These are phyloP conservation scores for Exophiala calicioides DNA, from an alignment of 2,329 filamentous ascomycete species.

Conservation along the genomic window DNA sequence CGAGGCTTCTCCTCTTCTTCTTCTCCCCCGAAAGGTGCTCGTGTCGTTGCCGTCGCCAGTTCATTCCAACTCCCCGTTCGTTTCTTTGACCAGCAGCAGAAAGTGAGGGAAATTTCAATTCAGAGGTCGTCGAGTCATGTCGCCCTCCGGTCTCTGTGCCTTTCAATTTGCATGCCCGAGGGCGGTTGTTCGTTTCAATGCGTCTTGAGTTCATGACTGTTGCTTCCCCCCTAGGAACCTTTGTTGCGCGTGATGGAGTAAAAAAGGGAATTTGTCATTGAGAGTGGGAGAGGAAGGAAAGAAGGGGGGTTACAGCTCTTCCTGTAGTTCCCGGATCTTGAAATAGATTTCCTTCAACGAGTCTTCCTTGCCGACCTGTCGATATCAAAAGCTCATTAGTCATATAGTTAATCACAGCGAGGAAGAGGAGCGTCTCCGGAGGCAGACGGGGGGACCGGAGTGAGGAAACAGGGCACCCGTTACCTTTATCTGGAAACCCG, in stretches of 20 bases:
- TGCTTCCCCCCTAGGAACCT: too few species aligned
- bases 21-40: neutral
- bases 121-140: neutral
- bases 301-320: conserved; percentile 16
- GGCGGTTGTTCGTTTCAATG: too few species aligned
- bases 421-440: too few species aligned
- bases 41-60: neutral
- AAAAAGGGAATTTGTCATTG: too few species aligned
- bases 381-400: conserved; percentile 7
- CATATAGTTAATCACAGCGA: too few species aligned
- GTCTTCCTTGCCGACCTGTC: conserved; percentile 46
- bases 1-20: neutral
- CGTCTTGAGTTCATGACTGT: too few species aligned
- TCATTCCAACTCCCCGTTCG: neutral
- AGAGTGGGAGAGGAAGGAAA: neutral
- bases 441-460: too few species aligned
- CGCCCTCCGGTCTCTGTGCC: neutral
- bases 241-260: too few species aligned
- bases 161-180: too few species aligned
- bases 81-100: too few species aligned
- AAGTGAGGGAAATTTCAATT: conserved; percentile 1
- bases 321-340: conserved; percentile 37
- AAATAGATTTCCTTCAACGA: conserved; percentile 50
- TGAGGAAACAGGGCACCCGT: conserved; percentile 28
- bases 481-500: conserved; percentile 61